Percentiles rank a stretch among this genome's conserved stretches.
Evolutionary conservation across 495 filamentous ascomycete genomes (phyloP).

Genomic region (Bacidia gigantensis): DNA sequence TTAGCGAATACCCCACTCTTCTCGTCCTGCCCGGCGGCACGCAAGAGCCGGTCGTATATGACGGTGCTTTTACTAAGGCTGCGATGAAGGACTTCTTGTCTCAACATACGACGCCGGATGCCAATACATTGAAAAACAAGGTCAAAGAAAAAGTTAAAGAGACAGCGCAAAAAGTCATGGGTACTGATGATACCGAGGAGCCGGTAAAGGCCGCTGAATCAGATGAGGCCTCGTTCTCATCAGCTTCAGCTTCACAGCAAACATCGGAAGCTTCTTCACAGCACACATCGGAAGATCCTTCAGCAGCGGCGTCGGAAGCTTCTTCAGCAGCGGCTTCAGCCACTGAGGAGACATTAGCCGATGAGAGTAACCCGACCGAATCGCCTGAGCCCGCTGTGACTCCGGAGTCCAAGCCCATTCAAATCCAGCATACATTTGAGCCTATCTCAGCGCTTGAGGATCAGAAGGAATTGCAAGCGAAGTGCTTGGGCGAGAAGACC

Average conservation of each 20-base stretch:
- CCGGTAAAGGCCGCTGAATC: constrained; percentile 9
- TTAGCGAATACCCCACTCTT: constrained; percentile 66
- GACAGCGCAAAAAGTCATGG: constrained; percentile 20
- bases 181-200: constrained; percentile 31
- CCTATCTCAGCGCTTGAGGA: constrained; percentile 39
- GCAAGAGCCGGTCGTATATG: constrained; percentile 53
- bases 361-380: constrained; percentile 29
- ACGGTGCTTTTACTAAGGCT: constrained; percentile 78
- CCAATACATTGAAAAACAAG: constrained; percentile 50
- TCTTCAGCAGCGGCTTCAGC: constrained; percentile 24
- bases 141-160: constrained; percentile 26
- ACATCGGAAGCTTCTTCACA: constrained; percentile 24
- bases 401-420: constrained; percentile 32
- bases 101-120: constrained; percentile 48
- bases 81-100: constrained; percentile 71
- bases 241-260: constrained; percentile 28
- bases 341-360: constrained; percentile 29
- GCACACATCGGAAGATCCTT: too few species aligned
- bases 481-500: constrained; percentile 64
- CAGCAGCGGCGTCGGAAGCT: too few species aligned
- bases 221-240: constrained; percentile 26
- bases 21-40: constrained; percentile 67
- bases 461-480: constrained; percentile 44
- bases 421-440: constrained; percentile 29
- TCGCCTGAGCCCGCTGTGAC: constrained; percentile 32